Percentiles rank a stretch among this genome's conserved stretches.
These are phyloP conservation scores for Sambucus nigra DNA, from an alignment of 129 eudicot genomes.

Conservation along the genomic window DNA sequence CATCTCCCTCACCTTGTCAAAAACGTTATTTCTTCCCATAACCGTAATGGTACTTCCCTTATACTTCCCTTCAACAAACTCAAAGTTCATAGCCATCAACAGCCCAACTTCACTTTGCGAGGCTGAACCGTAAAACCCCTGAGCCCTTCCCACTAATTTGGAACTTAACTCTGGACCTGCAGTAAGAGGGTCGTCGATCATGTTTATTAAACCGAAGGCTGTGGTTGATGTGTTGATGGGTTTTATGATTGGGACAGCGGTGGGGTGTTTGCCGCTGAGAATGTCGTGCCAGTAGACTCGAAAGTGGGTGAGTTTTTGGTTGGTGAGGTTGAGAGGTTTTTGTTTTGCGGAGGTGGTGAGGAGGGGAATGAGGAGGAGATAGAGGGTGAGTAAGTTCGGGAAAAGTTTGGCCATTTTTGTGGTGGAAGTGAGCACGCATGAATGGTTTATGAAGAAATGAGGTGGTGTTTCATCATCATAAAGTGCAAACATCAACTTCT, in stretches of 20 bases:
- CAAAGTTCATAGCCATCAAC: slow-evolving; percentile 37
- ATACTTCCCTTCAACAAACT: slow-evolving; percentile 26
- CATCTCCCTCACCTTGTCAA: slow-evolving; percentile 42
- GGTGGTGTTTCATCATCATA: no score
- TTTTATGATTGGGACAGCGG: slow-evolving; percentile 14
- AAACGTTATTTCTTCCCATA: slow-evolving; percentile 28
- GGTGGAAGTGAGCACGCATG: no score
- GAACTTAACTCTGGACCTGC: slow-evolving; percentile 20
- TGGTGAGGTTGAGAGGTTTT: neutral
- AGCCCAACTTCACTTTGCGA: slow-evolving; percentile 20
- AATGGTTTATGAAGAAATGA: no score
- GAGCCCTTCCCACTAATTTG: slow-evolving; percentile 36
- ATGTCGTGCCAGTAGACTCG: slow-evolving; percentile 30
- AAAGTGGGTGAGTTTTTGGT: slow-evolving; percentile 27
- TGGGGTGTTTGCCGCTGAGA: slow-evolving; percentile 20
- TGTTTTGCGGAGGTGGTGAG: neutral
- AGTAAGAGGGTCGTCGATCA: slow-evolving; percentile 43
- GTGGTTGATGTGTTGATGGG: slow-evolving; percentile 8
- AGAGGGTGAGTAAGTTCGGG: neutral
- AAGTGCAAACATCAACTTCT: no score
- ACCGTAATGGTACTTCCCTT: slow-evolving; percentile 42
- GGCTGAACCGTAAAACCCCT: slow-evolving; percentile 34
- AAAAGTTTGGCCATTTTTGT: no score
- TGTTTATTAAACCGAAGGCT: slow-evolving; percentile 21
- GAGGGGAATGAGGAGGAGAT: neutral